Evolutionary conservation across 306 rosid species (phyloP).

Genomic region (Astragalus glycyphyllos): DNA sequence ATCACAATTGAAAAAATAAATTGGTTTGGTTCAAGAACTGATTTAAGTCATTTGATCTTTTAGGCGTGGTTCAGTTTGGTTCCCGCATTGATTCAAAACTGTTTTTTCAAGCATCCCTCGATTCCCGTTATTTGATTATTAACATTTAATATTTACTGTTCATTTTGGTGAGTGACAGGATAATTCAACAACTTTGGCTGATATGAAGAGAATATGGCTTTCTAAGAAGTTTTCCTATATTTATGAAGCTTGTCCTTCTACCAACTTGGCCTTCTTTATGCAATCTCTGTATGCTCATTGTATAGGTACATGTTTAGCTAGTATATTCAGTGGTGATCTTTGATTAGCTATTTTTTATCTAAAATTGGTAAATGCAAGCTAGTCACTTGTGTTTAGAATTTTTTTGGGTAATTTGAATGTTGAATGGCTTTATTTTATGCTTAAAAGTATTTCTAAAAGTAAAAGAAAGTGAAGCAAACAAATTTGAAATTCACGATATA

Average conservation of each 20-base stretch:
- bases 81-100: not conserved
- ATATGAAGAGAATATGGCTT: slow-evolving; percentile 82
- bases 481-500: not conserved
- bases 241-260: slow-evolving; percentile 73
- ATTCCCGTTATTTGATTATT: slow-evolving; percentile 28
- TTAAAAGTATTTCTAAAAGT: slow-evolving; percentile 8
- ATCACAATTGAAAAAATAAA: not conserved
- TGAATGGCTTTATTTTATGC: slow-evolving; percentile 36
- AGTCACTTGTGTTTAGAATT: slow-evolving; percentile 14
- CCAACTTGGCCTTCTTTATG: slow-evolving; percentile 84
- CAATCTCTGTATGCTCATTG: slow-evolving; percentile 81
- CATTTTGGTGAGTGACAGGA: slow-evolving; percentile 52
- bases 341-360: not conserved
- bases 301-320: slow-evolving; percentile 56
- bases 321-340: not conserved
- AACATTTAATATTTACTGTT: slow-evolving; percentile 19
- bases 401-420: slow-evolving; percentile 10
- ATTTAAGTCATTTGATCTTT: not conserved
- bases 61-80: not conserved
- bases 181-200: slow-evolving; percentile 63
- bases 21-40: slow-evolving; percentile 7
- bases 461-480: slow-evolving; percentile 8
- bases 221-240: slow-evolving; percentile 80
- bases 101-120: not conserved
- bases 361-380: slow-evolving; percentile 24